A percentile compares a stretch with the other conserved stretches of the same genome.
Evolutionary conservation across 2,329 filamentous ascomycete species (phyloP).

Genomic region (Sporothrix dimorphospora): DNA sequence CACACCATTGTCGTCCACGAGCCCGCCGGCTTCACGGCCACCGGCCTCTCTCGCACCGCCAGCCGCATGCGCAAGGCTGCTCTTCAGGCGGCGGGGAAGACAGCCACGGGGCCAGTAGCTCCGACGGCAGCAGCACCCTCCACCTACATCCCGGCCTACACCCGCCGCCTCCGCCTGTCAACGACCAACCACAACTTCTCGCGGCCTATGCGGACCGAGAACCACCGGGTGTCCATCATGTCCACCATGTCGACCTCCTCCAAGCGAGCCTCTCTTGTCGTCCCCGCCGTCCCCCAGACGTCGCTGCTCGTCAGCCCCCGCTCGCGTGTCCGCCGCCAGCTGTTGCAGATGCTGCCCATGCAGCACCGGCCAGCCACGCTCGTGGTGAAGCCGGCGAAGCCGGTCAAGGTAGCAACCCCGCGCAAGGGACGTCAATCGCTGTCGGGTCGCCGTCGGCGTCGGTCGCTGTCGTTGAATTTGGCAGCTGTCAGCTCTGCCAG

Average conservation of each 20-base stretch:
- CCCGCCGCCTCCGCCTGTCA: not conserved
- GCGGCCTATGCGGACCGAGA: slow-evolving; percentile 13
- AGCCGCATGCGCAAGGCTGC: slow-evolving; percentile 25
- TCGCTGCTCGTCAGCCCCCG: not conserved
- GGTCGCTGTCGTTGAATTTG: slow-evolving; percentile 24
- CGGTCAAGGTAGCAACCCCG: not conserved
- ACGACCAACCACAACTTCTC: slow-evolving; percentile 28
- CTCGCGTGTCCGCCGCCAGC: slow-evolving; percentile 22
- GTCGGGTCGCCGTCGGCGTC: slow-evolving; percentile 11
- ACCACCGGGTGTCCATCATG: not conserved
- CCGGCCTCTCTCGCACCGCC: slow-evolving; percentile 22
- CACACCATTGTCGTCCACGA: slow-evolving; percentile 27
- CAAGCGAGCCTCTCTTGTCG: not conserved
- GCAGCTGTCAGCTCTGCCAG: not conserved
- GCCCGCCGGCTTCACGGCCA: not conserved
- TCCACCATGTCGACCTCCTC: not conserved
- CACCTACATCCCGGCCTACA: not conserved
- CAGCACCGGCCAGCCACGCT: slow-evolving; percentile 2
- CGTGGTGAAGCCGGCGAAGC: not conserved
- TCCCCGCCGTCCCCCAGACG: not conserved
- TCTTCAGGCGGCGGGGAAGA: not conserved
- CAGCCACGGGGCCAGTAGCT: not conserved
- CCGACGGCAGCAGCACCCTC: accelerated
- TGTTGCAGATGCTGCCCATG: slow-evolving; percentile 26
- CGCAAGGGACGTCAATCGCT: slow-evolving; percentile 2